A percentile compares a stretch with the other conserved stretches of the same genome.
Conservation (phyloP, 2,329 filamentous ascomycete species). For the Myotisia sp. region DNA sequence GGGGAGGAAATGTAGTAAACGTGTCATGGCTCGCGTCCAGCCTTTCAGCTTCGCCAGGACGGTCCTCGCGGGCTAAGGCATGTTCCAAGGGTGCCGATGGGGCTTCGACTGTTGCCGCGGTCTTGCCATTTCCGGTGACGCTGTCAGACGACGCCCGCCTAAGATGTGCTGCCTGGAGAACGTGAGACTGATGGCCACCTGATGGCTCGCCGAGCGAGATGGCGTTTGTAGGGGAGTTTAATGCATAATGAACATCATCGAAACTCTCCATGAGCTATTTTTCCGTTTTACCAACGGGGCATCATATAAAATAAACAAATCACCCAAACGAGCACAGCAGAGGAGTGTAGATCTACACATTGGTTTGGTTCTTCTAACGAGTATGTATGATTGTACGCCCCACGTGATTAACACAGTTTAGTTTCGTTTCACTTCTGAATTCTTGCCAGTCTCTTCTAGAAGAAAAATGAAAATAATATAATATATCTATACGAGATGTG, state of each 20-base stretch:
- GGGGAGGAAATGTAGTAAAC: conserved; percentile 5
- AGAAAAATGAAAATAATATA: no score
- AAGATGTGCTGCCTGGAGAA: conserved; percentile 1
- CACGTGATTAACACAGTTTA: no score
- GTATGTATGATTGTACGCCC: no score
- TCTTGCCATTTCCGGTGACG: background rate
- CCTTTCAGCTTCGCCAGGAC: no score
- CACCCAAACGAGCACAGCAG: no score
- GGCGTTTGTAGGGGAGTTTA: conserved; percentile 16
- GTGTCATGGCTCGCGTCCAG: background rate
- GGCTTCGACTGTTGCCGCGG: background rate
- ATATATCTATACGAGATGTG: no score
- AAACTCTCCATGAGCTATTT: conserved; percentile 27
- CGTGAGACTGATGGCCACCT: conserved; percentile 10
- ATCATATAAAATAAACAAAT: no score
- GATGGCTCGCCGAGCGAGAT: conserved; percentile 13
- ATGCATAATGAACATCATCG: conserved; percentile 21
- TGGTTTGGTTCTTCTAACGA: no score
- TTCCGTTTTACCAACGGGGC: background rate
- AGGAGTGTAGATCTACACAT: no score
- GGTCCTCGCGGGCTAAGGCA: no score
- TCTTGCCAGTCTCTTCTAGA: no score
- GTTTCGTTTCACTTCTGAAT: no score
- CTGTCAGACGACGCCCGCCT: conserved; percentile 7
- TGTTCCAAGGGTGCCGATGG: background rate